Conservation (phyloP, 768 basidiomycete species). For the Lactarius psammicola region DNA sequence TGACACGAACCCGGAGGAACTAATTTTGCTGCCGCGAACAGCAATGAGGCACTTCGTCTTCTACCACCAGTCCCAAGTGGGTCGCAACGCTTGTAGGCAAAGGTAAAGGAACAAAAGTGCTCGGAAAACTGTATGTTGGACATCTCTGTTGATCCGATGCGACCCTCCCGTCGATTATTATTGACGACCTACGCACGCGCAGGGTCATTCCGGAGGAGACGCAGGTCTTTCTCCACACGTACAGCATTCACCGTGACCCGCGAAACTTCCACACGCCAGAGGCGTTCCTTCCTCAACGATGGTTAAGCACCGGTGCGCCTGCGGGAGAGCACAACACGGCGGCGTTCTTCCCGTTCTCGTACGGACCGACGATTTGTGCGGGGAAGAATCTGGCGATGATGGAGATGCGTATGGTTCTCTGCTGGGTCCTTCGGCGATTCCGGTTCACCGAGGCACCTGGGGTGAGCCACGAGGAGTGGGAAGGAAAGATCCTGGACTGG, state of each 20-base stretch:
- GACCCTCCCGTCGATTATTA: too few species aligned
- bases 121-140: not conserved
- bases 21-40: not conserved
- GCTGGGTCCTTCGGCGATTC: not conserved
- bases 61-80: constrained; percentile 4
- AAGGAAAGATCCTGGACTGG: not conserved
- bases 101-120: not conserved
- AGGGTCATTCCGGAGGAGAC: constrained; percentile 2
- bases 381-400: constrained; percentile 28
- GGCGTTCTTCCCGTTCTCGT: constrained; percentile 29
- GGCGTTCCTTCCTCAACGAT: not conserved
- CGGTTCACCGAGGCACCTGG: not conserved
- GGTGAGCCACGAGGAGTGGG: not conserved
- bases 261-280: constrained; percentile 3
- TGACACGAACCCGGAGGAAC: not conserved
- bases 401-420: constrained; percentile 20
- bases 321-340: constrained; percentile 6
- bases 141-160: too few species aligned
- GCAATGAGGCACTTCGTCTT: constrained; percentile 8
- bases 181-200: too few species aligned
- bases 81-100: not conserved
- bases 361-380: constrained; percentile 28
- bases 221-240: not conserved
- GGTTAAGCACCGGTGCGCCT: not conserved
- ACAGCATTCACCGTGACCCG: constrained; percentile 6